phyloP scores from a whole-genome alignment of 345 rosid genomes.

The Cochlearia excelsa region DNA sequence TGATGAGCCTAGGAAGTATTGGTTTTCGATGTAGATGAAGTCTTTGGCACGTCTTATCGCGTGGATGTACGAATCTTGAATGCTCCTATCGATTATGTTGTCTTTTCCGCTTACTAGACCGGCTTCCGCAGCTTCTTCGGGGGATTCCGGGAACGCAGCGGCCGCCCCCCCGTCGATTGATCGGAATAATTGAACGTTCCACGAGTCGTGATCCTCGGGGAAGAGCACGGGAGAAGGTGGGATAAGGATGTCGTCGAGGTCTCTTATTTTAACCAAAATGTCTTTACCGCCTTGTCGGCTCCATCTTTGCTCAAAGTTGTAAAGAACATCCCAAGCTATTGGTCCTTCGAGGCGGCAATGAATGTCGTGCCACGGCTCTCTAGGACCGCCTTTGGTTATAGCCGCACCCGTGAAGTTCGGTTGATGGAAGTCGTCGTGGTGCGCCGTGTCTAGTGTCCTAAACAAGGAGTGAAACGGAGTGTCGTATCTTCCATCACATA shows the following conservation, averaged over 20 bases:
- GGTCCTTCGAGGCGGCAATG: conserved; percentile 97
- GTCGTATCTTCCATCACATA: conserved; percentile 97
- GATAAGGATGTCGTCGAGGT: conserved; percentile 65
- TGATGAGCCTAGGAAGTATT: conserved; percentile 94
- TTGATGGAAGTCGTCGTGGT: conserved; percentile 97
- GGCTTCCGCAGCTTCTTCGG: conserved; percentile 92
- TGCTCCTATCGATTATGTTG: conserved; percentile 89
- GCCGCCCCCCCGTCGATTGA: conserved; percentile 99
- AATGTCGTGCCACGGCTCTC: conserved; percentile 99
- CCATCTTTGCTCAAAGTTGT: conserved; percentile 97
- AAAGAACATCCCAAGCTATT: conserved; percentile 94
- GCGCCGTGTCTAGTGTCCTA: conserved; percentile 89
- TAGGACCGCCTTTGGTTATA: conserved; percentile 94
- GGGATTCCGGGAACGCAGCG: conserved; percentile 92
- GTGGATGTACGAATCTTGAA: conserved; percentile 90
- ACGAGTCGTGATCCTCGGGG: conserved; percentile 74
- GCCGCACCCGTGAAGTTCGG: conserved; percentile 79
- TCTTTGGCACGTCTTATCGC: conserved; percentile 97
- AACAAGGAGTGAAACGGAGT: conserved; percentile 90
- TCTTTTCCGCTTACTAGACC: conserved; percentile 98
- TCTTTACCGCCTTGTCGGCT: conserved; percentile 90
- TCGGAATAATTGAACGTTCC: conserved; percentile 94
- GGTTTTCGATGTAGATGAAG: conserved; percentile 90
- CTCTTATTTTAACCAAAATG: conserved; percentile 71
- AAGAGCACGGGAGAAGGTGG: conserved; percentile 86